Evolutionary conservation across 2,329 filamentous ascomycete species (phyloP).

Genomic region (Claviceps capensis): DNA sequence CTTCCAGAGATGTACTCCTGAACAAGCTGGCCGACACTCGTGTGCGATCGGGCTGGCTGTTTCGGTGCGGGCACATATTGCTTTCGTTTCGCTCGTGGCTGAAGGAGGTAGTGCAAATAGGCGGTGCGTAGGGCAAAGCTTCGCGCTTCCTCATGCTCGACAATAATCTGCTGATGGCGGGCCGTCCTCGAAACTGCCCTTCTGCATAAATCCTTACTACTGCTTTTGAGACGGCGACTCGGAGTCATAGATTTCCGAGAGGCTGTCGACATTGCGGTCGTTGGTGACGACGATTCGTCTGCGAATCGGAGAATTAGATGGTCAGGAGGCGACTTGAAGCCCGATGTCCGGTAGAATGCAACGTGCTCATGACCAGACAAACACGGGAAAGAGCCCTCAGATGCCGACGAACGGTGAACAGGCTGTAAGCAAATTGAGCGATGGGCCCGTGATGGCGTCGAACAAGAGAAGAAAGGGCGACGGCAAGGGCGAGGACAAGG

Average conservation of each 20-base stretch:
- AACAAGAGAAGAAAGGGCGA: neutral
- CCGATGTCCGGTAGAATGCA: conserved; percentile 9
- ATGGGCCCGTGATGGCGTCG: neutral
- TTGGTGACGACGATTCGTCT: neutral
- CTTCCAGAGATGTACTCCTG: conserved; percentile 60
- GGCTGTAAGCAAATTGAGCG: neutral
- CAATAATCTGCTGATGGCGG: conserved; percentile 29
- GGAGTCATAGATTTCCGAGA: conserved; percentile 34
- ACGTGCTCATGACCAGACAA: conserved; percentile 4
- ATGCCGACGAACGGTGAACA: neutral
- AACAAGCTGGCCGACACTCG: conserved; percentile 72
- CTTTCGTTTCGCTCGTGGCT: conserved; percentile 77
- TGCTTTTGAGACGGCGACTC: conserved; percentile 29
- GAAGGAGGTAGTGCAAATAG: conserved; percentile 83
- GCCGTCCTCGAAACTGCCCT: conserved; percentile 25
- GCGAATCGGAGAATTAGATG: conserved; percentile 1
- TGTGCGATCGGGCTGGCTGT: conserved; percentile 46
- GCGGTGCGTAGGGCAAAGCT: conserved; percentile 81
- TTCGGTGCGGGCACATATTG: conserved; percentile 64
- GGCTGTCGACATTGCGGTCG: conserved; percentile 29
- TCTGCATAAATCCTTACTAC: conserved; percentile 28
- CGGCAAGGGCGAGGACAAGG: neutral
- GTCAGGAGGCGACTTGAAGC: conserved; percentile 18
- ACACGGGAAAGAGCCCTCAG: neutral
- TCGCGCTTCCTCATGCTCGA: conserved; percentile 71